These are phyloP conservation scores for Aspergillus brasiliensis DNA, from an alignment of 2,329 filamentous ascomycete species.

Conservation along the genomic window DNA sequence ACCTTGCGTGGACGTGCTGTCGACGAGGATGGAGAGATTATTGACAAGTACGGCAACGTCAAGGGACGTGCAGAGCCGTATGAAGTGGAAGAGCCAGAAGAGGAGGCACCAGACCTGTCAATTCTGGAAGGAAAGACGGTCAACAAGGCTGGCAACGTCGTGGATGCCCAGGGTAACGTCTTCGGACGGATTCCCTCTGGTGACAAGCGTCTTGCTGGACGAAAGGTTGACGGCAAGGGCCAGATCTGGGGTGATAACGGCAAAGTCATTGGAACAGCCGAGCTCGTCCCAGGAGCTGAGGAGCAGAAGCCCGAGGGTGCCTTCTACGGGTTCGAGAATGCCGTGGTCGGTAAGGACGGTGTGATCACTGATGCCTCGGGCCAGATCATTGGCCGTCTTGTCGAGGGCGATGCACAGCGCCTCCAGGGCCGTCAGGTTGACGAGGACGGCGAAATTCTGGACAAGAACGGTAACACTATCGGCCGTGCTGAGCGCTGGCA, in stretches of 20 bases:
- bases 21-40: constrained; percentile 79
- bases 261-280: constrained; percentile 61
- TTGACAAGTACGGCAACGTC: constrained; percentile 71
- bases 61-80: constrained; percentile 62
- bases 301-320: constrained; percentile 55
- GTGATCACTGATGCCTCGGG: constrained; percentile 52
- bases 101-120: constrained; percentile 59
- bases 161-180: constrained; percentile 61
- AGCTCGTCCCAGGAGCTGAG: constrained; percentile 57
- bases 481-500: constrained; percentile 72
- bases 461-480: constrained; percentile 67
- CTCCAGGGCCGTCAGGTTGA: constrained; percentile 68
- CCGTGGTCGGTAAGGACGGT: constrained; percentile 60
- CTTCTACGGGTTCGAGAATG: constrained; percentile 62
- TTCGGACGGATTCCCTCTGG: constrained; percentile 61
- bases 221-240: constrained; percentile 64
- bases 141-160: constrained; percentile 65
- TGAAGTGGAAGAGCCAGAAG: constrained; percentile 51
- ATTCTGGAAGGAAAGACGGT: constrained; percentile 63
- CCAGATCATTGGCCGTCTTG: constrained; percentile 54
- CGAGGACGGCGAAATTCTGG: constrained; percentile 68
- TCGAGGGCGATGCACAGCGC: constrained; percentile 65
- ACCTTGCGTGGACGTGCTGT: constrained; percentile 71
- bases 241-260: constrained; percentile 67
- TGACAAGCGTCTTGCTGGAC: constrained; percentile 59